phyloP scores from a whole-genome alignment of 2,329 filamentous ascomycete genomes.

The Macrophomina tecta region DNA sequence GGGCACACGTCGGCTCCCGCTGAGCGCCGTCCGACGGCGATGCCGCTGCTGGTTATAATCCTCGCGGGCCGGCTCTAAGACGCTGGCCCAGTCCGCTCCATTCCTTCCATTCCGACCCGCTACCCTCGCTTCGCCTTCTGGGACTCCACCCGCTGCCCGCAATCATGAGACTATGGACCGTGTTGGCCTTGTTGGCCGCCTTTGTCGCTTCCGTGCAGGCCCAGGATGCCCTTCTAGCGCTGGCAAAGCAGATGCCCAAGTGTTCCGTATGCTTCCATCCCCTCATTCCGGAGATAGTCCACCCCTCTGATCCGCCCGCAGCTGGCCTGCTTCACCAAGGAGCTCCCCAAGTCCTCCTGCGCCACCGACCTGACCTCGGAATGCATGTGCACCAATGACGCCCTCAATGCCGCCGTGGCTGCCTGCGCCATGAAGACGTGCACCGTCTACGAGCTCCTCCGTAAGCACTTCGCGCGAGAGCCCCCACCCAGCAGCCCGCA shows the following conservation, averaged over 20 bases:
- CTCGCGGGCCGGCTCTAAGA: not conserved
- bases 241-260: conserved; percentile 15
- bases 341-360: conserved; percentile 45
- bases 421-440: conserved; percentile 44
- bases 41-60: conserved; percentile 10
- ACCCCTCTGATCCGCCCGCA: conserved; percentile 21
- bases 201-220: conserved; percentile 14
- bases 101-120: conserved; percentile 11
- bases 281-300: not conserved
- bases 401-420: conserved; percentile 41
- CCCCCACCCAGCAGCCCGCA: not conserved
- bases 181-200: conserved; percentile 23
- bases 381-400: conserved; percentile 48
- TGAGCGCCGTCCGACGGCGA: not conserved
- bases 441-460: conserved; percentile 45
- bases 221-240: conserved; percentile 4
- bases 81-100: conserved; percentile 10
- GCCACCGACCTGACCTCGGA: conserved; percentile 42
- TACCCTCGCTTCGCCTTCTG: not conserved
- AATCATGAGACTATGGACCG: conserved; percentile 27
- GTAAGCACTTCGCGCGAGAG: not conserved
- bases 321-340: conserved; percentile 34
- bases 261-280: conserved; percentile 16
- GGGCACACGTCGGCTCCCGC: not conserved
- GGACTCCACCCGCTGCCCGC: not conserved